phyloP scores from a whole-genome alignment of 2,329 filamentous ascomycete genomes.

The Aspergillus fumigatus region DNA sequence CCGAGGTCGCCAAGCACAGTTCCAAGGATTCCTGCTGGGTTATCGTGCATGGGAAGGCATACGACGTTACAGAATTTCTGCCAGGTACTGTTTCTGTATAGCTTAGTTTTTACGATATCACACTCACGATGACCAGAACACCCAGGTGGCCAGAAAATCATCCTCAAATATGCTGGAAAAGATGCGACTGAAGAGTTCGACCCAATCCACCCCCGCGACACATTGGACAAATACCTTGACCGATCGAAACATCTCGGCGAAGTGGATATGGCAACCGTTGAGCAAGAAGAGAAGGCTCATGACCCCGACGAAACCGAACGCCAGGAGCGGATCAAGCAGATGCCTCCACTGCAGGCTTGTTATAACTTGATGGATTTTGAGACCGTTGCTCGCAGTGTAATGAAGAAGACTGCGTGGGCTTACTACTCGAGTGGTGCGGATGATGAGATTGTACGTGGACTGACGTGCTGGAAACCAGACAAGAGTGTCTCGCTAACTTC shows the following conservation, averaged over 20 bases:
- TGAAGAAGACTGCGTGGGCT: slow-evolving; percentile 96
- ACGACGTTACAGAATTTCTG: slow-evolving; percentile 88
- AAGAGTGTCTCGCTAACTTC: slow-evolving; percentile 11
- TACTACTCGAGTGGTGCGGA: slow-evolving; percentile 95
- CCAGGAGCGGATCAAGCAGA: slow-evolving; percentile 66
- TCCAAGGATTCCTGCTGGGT: slow-evolving; percentile 85
- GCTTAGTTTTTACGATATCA: background rate
- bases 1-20: slow-evolving; percentile 69
- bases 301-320: slow-evolving; percentile 70
- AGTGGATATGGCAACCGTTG: slow-evolving; percentile 80
- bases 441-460: slow-evolving; percentile 69
- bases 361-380: slow-evolving; percentile 97
- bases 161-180: slow-evolving; percentile 93
- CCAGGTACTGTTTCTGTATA: slow-evolving; percentile 48
- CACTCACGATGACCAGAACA: slow-evolving; percentile 55
- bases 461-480: background rate
- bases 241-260: slow-evolving; percentile 81
- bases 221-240: slow-evolving; percentile 75
- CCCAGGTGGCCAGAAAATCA: slow-evolving; percentile 85
- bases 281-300: slow-evolving; percentile 59
- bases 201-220: slow-evolving; percentile 84
- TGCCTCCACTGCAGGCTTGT: slow-evolving; percentile 79
- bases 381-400: slow-evolving; percentile 78
- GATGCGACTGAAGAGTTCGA: slow-evolving; percentile 91
- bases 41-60: slow-evolving; percentile 79